phyloP scores from a whole-genome alignment of 768 basidiomycete genomes.

The Gymnopilus junonius region DNA sequence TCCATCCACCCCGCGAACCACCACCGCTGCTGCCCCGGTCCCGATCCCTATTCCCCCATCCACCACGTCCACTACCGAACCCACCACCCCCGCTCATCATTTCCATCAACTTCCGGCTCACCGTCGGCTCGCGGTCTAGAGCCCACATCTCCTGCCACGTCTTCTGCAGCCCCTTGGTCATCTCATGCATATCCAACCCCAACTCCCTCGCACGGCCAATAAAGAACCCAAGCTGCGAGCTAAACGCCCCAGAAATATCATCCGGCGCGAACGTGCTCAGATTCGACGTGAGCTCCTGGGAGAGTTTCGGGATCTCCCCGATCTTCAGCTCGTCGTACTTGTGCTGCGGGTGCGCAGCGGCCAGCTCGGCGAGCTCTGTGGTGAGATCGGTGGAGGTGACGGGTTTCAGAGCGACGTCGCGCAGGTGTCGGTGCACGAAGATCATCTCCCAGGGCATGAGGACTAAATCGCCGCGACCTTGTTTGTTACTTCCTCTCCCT shows the following conservation, averaged over 20 bases:
- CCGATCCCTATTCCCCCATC: not conserved
- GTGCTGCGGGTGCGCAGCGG: not conserved
- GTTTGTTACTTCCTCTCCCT: constrained; percentile 62
- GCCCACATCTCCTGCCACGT: constrained; percentile 27
- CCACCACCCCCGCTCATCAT: constrained; percentile 12
- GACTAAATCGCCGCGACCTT: constrained; percentile 78
- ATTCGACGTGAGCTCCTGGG: not conserved
- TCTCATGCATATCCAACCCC: constrained; percentile 11
- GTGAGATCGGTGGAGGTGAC: not conserved
- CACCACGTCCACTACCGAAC: not conserved
- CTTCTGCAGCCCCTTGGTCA: constrained; percentile 19
- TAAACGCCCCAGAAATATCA: constrained; percentile 13
- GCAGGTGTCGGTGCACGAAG: constrained; percentile 66
- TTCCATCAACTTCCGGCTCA: constrained; percentile 19
- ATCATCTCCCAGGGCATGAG: constrained; percentile 79
- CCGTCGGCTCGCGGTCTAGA: constrained; percentile 7
- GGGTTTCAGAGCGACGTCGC: constrained; percentile 62
- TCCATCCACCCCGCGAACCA: not conserved
- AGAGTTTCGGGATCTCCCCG: not conserved
- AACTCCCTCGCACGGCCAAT: constrained; percentile 19
- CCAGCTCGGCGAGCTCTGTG: constrained; percentile 3
- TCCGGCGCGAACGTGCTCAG: constrained; percentile 1
- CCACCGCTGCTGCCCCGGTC: not conserved
- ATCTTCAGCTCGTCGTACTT: not conserved
- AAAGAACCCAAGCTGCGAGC: constrained; percentile 30